A percentile compares a stretch with the other conserved stretches of the same genome.
Evolutionary conservation across 306 rosid species (phyloP).

Genomic region (Pyrus bretschneideri): DNA sequence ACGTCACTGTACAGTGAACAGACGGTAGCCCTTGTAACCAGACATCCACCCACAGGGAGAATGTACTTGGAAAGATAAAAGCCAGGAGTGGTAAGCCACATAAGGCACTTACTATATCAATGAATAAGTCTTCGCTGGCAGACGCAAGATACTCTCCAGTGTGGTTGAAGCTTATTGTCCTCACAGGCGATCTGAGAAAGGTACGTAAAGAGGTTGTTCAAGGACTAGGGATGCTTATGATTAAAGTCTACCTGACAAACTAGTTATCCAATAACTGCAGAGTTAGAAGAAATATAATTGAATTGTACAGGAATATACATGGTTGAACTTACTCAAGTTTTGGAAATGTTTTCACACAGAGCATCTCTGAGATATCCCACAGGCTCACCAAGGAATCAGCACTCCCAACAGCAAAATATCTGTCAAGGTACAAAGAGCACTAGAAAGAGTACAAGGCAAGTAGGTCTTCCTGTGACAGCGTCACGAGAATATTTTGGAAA

Average conservation of each 20-base stretch:
- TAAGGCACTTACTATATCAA: slow-evolving; percentile 70
- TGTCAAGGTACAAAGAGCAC: slow-evolving; percentile 20
- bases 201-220: slow-evolving; percentile 4
- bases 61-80: not conserved
- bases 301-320: not conserved
- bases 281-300: not conserved
- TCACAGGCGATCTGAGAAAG: slow-evolving; percentile 80
- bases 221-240: not conserved
- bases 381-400: slow-evolving; percentile 95
- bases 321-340: slow-evolving; percentile 73
- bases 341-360: slow-evolving; percentile 86
- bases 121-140: slow-evolving; percentile 87
- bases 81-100: not conserved
- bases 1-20: not conserved
- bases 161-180: slow-evolving; percentile 87
- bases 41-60: not conserved
- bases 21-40: not conserved
- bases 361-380: slow-evolving; percentile 95
- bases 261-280: not conserved
- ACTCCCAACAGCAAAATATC: slow-evolving; percentile 95
- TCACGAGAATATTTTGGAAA: not conserved
- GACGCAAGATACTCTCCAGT: slow-evolving; percentile 86
- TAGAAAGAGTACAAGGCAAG: not conserved
- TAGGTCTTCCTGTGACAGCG: not conserved
- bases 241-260: not conserved